These are phyloP conservation scores for Xylogone sp. DNA, from an alignment of 2,329 filamentous ascomycete genomes.

Conservation along the genomic window DNA sequence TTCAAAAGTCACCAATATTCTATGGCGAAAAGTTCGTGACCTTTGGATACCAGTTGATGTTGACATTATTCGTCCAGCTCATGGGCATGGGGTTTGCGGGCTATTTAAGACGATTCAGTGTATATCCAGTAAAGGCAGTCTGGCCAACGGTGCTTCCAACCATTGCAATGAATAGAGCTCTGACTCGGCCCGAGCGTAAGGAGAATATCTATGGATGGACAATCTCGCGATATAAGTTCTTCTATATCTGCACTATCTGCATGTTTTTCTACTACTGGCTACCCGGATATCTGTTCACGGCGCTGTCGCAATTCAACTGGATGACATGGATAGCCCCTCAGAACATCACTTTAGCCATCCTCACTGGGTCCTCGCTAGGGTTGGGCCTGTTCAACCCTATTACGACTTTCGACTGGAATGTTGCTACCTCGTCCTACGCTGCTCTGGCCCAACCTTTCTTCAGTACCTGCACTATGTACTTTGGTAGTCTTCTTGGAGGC, in stretches of 20 bases:
- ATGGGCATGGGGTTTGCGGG: constrained; percentile 17
- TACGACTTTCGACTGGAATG: constrained; percentile 49
- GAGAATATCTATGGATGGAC: constrained; percentile 14
- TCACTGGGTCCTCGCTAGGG: constrained; percentile 38
- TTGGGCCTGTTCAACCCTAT: constrained; percentile 44
- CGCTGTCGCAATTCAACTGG: constrained; percentile 27
- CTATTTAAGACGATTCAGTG: constrained; percentile 11
- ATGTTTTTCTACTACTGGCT: constrained; percentile 16
- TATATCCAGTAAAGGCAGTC: constrained; percentile 13
- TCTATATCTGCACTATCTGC: constrained; percentile 7
- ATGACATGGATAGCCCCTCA: constrained; percentile 15
- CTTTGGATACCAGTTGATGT: constrained; percentile 36
- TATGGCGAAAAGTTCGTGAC: constrained; percentile 36
- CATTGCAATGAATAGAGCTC: constrained; percentile 14
- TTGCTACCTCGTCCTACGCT: constrained; percentile 21
- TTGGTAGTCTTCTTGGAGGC: constrained; percentile 22
- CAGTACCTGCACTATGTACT: constrained; percentile 21
- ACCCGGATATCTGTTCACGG: constrained; percentile 27
- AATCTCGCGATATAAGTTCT: constrained; percentile 16
- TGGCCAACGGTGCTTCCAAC: constrained; percentile 13
- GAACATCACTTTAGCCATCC: constrained; percentile 30
- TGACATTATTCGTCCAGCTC: constrained; percentile 22
- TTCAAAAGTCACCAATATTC: constrained; percentile 27
- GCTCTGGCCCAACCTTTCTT: constrained; percentile 33
- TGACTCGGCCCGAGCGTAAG: constrained; percentile 8